phyloP scores from a whole-genome alignment of 305 asterid species.

The Caryopteris hybrid region DNA sequence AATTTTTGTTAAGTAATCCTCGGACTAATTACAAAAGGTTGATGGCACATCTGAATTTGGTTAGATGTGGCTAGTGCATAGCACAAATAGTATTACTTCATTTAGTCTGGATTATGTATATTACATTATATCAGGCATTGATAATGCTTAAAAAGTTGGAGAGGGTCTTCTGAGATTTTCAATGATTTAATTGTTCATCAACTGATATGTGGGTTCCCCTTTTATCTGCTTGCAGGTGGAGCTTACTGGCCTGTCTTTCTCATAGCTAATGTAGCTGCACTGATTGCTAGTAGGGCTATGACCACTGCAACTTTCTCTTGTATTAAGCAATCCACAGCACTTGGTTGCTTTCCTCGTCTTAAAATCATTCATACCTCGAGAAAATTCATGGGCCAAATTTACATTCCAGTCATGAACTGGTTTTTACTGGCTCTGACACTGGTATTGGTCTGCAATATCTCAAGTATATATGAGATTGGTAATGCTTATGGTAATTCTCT shows the following conservation, averaged over 20 bases:
- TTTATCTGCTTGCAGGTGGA: conserved; percentile 62
- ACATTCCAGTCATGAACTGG: conserved; percentile 99
- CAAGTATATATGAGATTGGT: conserved; percentile 95
- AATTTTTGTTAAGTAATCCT: conserved; percentile 10
- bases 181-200: background rate
- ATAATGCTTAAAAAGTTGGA: background rate
- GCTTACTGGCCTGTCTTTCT: conserved; percentile 96
- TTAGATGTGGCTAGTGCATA: background rate
- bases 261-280: conserved; percentile 93
- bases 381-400: conserved; percentile 98
- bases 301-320: conserved; percentile 98
- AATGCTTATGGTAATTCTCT: conserved; percentile 88
- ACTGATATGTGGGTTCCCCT: conserved; percentile 15
- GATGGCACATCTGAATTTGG: conserved; percentile 15
- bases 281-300: conserved; percentile 99
- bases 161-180: conserved; percentile 3
- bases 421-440: conserved; percentile 78
- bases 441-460: conserved; percentile 87
- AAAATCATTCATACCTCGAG: conserved; percentile 96
- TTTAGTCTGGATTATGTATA: conserved; percentile 14
- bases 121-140: background rate
- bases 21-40: conserved; percentile 4
- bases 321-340: conserved; percentile 90
- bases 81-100: background rate
- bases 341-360: conserved; percentile 99